Conservation (phyloP, 2,329 filamentous ascomycete species). For the Ophiosphaerella korrae region DNA sequence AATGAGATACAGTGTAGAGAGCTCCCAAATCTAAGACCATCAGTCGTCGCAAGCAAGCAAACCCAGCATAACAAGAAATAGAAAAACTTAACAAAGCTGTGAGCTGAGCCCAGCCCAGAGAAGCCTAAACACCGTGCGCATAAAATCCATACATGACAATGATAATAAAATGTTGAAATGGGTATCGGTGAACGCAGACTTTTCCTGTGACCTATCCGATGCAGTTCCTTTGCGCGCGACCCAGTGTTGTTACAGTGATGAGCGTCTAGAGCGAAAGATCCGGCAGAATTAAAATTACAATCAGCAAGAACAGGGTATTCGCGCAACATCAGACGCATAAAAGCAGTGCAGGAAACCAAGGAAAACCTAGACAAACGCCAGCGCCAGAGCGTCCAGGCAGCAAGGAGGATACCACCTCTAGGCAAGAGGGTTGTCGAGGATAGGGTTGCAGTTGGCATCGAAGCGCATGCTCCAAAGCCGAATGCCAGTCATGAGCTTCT, state of each 20-base stretch:
- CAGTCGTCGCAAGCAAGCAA: constrained; percentile 14
- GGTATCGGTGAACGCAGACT: constrained; percentile 45
- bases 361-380: constrained; percentile 32
- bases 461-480: constrained; percentile 91
- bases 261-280: constrained; percentile 39
- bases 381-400: constrained; percentile 31
- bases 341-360: constrained; percentile 20
- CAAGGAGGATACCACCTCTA: constrained; percentile 25
- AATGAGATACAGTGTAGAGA: constrained; percentile 21
- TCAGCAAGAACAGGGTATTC: constrained; percentile 48
- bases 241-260: constrained; percentile 44
- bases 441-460: constrained; percentile 93
- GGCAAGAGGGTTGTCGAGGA: constrained; percentile 64
- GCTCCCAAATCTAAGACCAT: constrained; percentile 26
- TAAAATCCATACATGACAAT: constrained; percentile 20
- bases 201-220: constrained; percentile 47
- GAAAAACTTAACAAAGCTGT: constrained; percentile 12
- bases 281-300: constrained; percentile 45
- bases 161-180: constrained; percentile 25
- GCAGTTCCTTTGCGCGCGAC: constrained; percentile 34
- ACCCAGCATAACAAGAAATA: constrained; percentile 18
- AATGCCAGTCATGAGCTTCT: constrained; percentile 89
- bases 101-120: constrained; percentile 14
- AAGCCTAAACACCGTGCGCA: constrained; percentile 25
- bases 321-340: constrained; percentile 41